Conservation (phyloP, 805 yeast species). For the Nakazawaea laoshanensis region DNA sequence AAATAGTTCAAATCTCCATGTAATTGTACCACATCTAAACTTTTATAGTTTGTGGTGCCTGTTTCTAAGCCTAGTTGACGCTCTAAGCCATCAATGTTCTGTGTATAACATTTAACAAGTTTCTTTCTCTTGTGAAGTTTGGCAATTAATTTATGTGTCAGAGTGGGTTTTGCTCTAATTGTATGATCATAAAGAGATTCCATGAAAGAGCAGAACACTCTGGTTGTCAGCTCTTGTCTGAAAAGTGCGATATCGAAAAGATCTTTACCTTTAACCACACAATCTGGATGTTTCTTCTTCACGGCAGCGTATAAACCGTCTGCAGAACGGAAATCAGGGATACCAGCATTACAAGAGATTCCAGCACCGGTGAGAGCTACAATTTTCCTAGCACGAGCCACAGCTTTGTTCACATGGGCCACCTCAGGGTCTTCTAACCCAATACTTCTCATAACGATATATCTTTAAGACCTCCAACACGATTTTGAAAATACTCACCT, state of each 20-base stretch:
- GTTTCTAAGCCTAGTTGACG: conserved; percentile 51
- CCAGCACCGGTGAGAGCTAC: conserved; percentile 91
- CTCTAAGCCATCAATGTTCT: conserved; percentile 89
- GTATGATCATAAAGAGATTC: conserved; percentile 64
- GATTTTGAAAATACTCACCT: too few species aligned
- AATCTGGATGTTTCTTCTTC: conserved; percentile 50
- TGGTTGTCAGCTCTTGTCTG: conserved; percentile 53
- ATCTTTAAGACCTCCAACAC: too few species aligned
- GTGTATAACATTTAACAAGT: conserved; percentile 83
- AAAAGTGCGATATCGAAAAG: conserved; percentile 83
- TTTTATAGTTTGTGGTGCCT: conserved; percentile 54
- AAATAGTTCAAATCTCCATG: conserved; percentile 83
- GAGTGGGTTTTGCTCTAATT: conserved; percentile 66
- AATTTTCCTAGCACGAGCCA: conserved; percentile 43
- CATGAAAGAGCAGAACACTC: conserved; percentile 85
- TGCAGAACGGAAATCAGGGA: conserved; percentile 86
- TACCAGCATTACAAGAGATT: conserved; percentile 93
- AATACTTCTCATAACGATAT: too few species aligned
- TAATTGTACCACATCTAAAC: conserved; percentile 72
- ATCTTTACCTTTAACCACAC: conserved; percentile 77
- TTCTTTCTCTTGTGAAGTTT: conserved; percentile 52
- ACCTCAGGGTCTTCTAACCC: neutral
- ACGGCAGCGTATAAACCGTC: conserved; percentile 77
- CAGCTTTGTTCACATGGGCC: conserved; percentile 16
- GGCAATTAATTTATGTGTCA: conserved; percentile 70